Conservation (phyloP, 1,284 basidiomycete species). For the Porogramme epimiltina region DNA sequence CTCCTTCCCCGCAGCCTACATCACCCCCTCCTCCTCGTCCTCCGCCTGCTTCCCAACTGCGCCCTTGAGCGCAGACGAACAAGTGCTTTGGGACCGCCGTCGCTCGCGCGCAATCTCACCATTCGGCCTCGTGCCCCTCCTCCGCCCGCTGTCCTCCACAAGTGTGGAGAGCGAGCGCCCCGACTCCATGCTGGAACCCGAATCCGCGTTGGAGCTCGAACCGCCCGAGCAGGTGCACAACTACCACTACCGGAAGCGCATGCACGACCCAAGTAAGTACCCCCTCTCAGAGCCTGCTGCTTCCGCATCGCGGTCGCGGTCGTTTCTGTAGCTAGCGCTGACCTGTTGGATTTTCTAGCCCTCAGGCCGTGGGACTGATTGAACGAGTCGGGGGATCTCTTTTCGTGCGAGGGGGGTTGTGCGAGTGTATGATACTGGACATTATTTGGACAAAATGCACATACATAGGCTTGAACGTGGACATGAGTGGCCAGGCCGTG, state of each 20-base stretch:
- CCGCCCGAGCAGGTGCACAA: not conserved
- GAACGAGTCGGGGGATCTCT: too few relatives aligned
- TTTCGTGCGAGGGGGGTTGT: too few relatives aligned
- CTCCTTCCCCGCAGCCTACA: not conserved
- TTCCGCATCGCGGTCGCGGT: too few relatives aligned
- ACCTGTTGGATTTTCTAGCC: too few relatives aligned
- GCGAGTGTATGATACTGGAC: too few relatives aligned
- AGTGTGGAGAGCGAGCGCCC: not conserved
- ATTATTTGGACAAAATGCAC: too few relatives aligned
- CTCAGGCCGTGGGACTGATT: too few relatives aligned
- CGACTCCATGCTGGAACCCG: not conserved
- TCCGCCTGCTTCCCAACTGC: not conserved
- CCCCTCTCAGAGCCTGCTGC: too few relatives aligned
- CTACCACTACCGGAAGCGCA: constrained; percentile 19
- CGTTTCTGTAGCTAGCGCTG: too few relatives aligned
- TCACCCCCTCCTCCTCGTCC: not conserved
- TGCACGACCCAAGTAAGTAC: constrained; percentile 17
- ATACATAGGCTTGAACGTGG: too few relatives aligned
- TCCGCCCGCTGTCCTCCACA: constrained; percentile 5
- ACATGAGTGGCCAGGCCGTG: too few relatives aligned
- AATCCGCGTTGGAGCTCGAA: not conserved
- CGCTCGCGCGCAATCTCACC: constrained; percentile 19
- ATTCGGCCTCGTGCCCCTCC: constrained; percentile 19
- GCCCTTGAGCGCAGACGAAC: not conserved
- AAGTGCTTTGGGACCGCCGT: constrained; percentile 11